Evolutionary conservation across 1,284 basidiomycete species (phyloP), one percentile per base, ranked within the genome.

Genomic region (Cerrena zonata): DNA sequence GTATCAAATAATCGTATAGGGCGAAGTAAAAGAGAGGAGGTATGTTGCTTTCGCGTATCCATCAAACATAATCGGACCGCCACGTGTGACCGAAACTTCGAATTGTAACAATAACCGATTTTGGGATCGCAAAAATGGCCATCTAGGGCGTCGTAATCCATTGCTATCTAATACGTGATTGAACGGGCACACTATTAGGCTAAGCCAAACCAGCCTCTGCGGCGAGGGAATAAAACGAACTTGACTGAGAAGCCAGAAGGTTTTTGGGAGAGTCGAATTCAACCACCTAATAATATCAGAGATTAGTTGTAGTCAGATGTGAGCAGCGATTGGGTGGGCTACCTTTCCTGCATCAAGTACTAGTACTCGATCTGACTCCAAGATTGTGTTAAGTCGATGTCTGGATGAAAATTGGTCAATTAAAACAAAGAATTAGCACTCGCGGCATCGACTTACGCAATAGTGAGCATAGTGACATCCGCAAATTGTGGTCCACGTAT

Each of bases 371-470:
- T 90, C 86, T 37, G 84, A 91, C 60, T 93, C 86, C 53, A 95
- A 80, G 61, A 97, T 94, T 2, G 94, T 96, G 64, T 94, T 91
- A 50, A 96, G 72, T 1, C 92, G 81, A 66, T 94, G 91, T 19
- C 90, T 90, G 58, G 56, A 47, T 15, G 19, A 49, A 7, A 12
- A 45, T 7, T 48, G 26, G 15, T 25, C 58, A 57, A 71, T 59
- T 41, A n/a, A n/a, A n/a, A n/a, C n/a, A n/a, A n/a, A 2, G 42
- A 44, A 12, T 19, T 25, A 5, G 25, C 13, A 23, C 34, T 19
- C 34, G 12, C 18, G 19, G n/a, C 46, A 19, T 37, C 23, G 34
- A 65, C 69, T 55, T 71, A 88, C 81, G 89, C 89, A 58, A 93
- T 91, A 5, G 89, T 93, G 51, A 94, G 69, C 51, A 92, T 91